Conservation (phyloP, 257 asterid genomes). For the Fraxinus americana region DNA sequence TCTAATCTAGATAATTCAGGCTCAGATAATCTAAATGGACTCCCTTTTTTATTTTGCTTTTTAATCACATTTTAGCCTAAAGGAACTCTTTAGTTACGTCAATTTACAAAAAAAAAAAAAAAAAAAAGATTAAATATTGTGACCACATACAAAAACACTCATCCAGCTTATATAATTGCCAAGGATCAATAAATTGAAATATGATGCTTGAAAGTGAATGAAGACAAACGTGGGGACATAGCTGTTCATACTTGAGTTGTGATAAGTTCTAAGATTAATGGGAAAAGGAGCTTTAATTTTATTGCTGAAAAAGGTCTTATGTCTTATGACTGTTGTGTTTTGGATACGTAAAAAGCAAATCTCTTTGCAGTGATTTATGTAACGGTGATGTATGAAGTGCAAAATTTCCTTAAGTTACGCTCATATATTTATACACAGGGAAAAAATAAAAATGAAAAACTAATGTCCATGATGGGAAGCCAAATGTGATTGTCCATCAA, state of each 20-base stretch:
- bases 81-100: not conserved
- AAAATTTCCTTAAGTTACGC: not conserved
- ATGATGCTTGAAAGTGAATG: not conserved
- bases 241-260: too few relatives aligned
- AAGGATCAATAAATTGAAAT: not conserved
- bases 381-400: not conserved
- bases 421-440: too few relatives aligned
- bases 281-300: too few relatives aligned
- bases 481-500: not conserved
- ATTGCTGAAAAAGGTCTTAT: too few relatives aligned
- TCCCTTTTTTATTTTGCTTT: not conserved
- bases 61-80: not conserved
- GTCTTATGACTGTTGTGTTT: not conserved
- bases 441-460: too few relatives aligned
- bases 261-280: too few relatives aligned
- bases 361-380: not conserved
- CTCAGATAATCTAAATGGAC: constrained; percentile 15
- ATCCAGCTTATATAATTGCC: not conserved
- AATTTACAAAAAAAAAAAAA: too few relatives aligned
- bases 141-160: not conserved
- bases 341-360: not conserved
- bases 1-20: constrained; percentile 7
- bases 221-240: too few relatives aligned
- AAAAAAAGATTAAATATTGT: not conserved
- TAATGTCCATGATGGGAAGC: not conserved